Evolutionary conservation across 2,329 filamentous ascomycete species (phyloP), one percentile per base, ranked within the genome.

Genomic region (Anisogramma anomala): DNA sequence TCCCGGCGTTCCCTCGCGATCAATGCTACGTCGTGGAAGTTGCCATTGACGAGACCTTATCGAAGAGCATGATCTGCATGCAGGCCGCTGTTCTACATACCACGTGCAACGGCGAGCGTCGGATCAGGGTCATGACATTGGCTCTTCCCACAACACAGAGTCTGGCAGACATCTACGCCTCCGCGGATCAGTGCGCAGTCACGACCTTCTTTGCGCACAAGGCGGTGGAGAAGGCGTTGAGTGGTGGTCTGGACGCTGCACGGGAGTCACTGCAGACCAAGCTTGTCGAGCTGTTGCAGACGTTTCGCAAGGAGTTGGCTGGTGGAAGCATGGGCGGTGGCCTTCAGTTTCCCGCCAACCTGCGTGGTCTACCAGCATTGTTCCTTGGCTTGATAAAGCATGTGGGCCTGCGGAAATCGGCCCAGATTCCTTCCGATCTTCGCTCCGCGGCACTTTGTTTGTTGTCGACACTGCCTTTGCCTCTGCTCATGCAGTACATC

Each of bases 11-110:
- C 69, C 91, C 91, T 23, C 82, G 91, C 57, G 91, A 98, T 55
- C 91, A 98, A 61, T 87, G 84, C 49, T 96, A 96, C 58, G 91
- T 96, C 32, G 89, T 98, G 15, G 91, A 98, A 62, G 93, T 98
- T 41, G 88, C 91, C 11, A 96, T 98, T 50, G 91, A 98, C 53
- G 91, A 98, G 66, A 91, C 78, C 26, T 71, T 98, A 47, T 84
- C 81, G 34, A 94, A 94, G 68, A 86, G 85, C 33, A 82, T 94
- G 49, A 82, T 94, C 33, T 96, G 87, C 61, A 69, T 95, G 66
- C 88, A 98, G 64, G 82, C 88, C 11, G 91, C 91, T 38, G 89
- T 98, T 8, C 73, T 98, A 23, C 91, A 98, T 62, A 98, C 91
- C 1, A 98, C 88, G 1, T 95, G 89, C 69, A 96, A 96, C 55